Evolutionary conservation across 192 early-diverging fungal genomes (phyloP), one percentile per base, ranked within the genome.

Genomic region (Thamnidium elegans): DNA sequence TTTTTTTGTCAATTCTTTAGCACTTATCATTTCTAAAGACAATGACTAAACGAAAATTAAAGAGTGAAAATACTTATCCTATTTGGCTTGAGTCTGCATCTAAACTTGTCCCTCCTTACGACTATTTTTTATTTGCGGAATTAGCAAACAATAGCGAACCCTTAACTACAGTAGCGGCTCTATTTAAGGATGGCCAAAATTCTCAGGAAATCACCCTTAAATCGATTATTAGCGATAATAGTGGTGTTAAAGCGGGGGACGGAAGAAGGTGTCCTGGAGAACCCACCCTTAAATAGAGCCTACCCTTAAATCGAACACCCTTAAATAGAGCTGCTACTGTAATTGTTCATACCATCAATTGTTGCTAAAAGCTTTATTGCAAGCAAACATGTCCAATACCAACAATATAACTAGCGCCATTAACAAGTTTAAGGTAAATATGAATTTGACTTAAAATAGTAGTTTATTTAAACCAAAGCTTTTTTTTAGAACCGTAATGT

Each of bases 21-120:
- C n/a, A n/a, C n/a, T n/a, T n/a, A n/a, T n/a, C 1, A 50, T 7
- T 50, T 3, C 17, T 17, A 58, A 58, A 45, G 7, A 58, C 1
- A 15, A 58, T 58, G 55, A 6, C 32, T 43, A 39, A 58, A 58
- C 39, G 39, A 6, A 58, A 43, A 58, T 26, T 26, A 58, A 58
- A 58, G 55, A 43, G 55, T 58, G 55, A 58, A 58, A 43, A 42
- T 17, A 58, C 32, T 9, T 43, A 58, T 43, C 1, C 1, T 43
- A 43, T n/a, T 58, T 58, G 55, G 17, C 55, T 58, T 58, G 34
- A 14, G 3, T 58, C 55, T 42, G 6, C 39, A 43, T 19, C 19
- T 51, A 51, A 51, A 9, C 20, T 51, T 19, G 21, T 8, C 3
- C 50, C 50, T 23, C 50, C 50, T 23, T 51, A 23, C 50, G 50